Evolutionary conservation across 2,329 filamentous ascomycete genomes (phyloP), one percentile per base, ranked within the genome.

Genomic region (Lecanicillium sp.): DNA sequence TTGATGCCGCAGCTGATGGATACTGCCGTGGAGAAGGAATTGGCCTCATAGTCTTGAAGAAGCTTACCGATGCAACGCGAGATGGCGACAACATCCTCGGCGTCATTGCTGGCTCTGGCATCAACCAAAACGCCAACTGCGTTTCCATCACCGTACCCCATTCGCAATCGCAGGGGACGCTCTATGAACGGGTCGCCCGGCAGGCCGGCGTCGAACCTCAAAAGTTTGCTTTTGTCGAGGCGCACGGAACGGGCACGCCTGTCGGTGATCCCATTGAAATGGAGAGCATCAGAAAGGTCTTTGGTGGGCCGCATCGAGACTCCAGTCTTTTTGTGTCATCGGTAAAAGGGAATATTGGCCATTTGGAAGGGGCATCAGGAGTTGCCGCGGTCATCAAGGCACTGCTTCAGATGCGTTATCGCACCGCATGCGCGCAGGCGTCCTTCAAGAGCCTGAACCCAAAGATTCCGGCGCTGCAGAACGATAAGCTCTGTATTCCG

Each of bases 21-120:
- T 81, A 79, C 51, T 75, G 68, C 11, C 63, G 76, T 3, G 75
- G 67, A 0, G 77, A 81, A 42, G 77, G 70, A 0, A 55, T 67
- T 3, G 71, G 56, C 0, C 54, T 62, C 0, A 54, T 80, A 0
- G 54, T 77, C 2, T 51, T 81, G 0, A 80, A 80, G 60, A 64
- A 56, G 4, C 58, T 79, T 0, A 60, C 64, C 1, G 60, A 67
- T 33, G 77, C 78, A 0, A 29, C 78, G 0, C 55, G 56, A 5
- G 74, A 77, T 29, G 67, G 68, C 0, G 71, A 81, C 53, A 60
- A 61, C 0, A 63, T 74, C 15, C 54, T 67, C 2, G 70, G 65
- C 7, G 59, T 69, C 4, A 67, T 77, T 21, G 51, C 61, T 0
- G 62, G 58, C 3, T 65, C 65, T 0, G 66, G 59, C 0, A 57